Evolutionary conservation across 345 rosid species (phyloP), one percentile per base, ranked within the genome.

Genomic region (Arabis hirsuta): DNA sequence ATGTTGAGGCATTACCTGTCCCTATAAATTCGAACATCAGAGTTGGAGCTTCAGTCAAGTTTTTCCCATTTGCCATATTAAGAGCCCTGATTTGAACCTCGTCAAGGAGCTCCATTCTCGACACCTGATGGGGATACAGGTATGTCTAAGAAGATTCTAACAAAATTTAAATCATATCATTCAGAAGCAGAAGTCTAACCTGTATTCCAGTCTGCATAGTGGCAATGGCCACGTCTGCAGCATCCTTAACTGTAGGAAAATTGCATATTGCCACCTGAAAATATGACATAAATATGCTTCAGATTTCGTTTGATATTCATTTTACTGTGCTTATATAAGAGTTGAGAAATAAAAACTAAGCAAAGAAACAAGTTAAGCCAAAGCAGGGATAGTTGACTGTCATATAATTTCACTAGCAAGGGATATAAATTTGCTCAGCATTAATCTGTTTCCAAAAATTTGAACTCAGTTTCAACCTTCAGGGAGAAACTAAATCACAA

Each of bases 191-290:
- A 78, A 57, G 50, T 62, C 50, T 60, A 56, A 94, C 97, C 92
- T 89, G 97, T 79, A 94, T 88, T 57, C 97, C 97, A 67, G 91
- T 82, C 76, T 79, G 57, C 97, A 94, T 87, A 47, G 90, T 71
- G 54, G 88, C 92, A 86, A 90, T 90, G 36, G 98, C 92, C 78
- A 94, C 98, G 72, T 94, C 95, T 70, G 98, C 97, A 42, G 97
- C 98, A 84, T 89, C 98, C 80, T 94, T 90, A 44, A 94, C 75
- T 22, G 97, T 81, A 31, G 96, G 95, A 67, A 90, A 94, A 81
- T 89, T 94, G 72, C 96, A 94, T 89, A 86, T 81, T 73, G 98
- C 97, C 66, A 90, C 97, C 98, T 94, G 86, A 84, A 68, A 55
- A 64, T 76, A 61, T 67, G 32, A 45, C 13, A 62, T 19, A 63